Conservation (phyloP, 768 basidiomycete species). For the Leccinum disarticulatum region DNA sequence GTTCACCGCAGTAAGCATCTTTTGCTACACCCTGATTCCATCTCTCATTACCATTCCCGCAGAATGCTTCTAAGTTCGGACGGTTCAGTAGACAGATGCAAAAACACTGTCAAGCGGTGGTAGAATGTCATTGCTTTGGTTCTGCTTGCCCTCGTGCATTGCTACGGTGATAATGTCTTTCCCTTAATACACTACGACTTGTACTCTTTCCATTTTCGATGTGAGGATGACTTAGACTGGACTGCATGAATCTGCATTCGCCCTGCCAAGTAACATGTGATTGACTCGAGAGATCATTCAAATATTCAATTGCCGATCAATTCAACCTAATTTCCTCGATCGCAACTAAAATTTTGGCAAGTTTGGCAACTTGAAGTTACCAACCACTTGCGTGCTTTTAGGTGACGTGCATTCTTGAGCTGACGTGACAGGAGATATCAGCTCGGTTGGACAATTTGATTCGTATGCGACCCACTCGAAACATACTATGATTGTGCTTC, state of each 20-base stretch:
- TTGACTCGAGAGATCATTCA: neutral
- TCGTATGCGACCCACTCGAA: neutral
- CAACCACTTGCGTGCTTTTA: too few species aligned
- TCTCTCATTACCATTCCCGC: conserved; percentile 2
- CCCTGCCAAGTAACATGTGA: neutral
- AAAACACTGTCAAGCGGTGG: conserved; percentile 20
- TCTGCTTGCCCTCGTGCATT: conserved; percentile 8
- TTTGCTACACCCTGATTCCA: neutral
- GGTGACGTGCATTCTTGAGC: neutral
- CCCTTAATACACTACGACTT: conserved; percentile 22
- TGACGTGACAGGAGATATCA: neutral
- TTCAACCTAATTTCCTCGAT: neutral
- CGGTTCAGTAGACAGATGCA: conserved; percentile 20
- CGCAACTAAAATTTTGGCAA: too few species aligned
- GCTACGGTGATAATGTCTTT: conserved; percentile 18
- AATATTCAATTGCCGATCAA: neutral
- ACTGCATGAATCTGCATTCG: neutral
- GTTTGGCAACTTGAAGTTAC: too few species aligned
- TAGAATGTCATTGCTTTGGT: conserved; percentile 29
- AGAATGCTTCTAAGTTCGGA: conserved; percentile 29
- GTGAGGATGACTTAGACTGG: conserved; percentile 4
- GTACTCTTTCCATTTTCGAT: conserved; percentile 14
- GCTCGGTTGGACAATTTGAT: too few species aligned
- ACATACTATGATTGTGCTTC: neutral
- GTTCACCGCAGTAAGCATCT: conserved; percentile 68